These are phyloP conservation scores for Carpinus fangiana DNA, from an alignment of 306 rosid genomes.

Conservation along the genomic window DNA sequence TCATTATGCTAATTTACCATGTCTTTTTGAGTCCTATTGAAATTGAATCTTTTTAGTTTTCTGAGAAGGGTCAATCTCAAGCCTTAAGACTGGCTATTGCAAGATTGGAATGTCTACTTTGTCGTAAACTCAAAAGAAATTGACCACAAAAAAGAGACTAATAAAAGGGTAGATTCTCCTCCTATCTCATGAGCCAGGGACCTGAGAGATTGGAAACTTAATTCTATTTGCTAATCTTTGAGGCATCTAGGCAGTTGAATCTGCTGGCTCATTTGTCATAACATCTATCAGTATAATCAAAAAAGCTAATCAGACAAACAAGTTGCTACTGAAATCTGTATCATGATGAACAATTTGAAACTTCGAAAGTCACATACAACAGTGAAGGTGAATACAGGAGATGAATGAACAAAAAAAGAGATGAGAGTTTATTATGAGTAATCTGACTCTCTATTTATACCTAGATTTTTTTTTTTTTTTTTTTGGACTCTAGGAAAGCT, in stretches of 20 bases:
- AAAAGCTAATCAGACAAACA: background rate
- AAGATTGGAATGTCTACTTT: background rate
- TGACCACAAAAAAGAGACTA: background rate
- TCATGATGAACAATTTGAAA: background rate
- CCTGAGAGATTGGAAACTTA: background rate
- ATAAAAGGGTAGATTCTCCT: background rate
- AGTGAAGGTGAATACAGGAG: background rate
- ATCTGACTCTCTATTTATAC: background rate
- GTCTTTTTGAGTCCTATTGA: no score
- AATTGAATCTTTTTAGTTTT: no score
- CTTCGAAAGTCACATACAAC: background rate
- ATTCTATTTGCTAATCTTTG: background rate
- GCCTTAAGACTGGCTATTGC: background rate
- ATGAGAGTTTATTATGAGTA: background rate
- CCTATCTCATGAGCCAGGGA: background rate
- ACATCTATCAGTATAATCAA: background rate
- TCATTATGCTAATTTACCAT: no score
- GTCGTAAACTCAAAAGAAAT: background rate
- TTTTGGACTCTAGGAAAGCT: background rate
- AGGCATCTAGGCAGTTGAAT: background rate
- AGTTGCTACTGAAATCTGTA: conserved; percentile 1
- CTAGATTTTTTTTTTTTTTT: background rate
- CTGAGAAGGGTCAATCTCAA: background rate
- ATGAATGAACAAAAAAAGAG: background rate
- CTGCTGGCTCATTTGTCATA: no score